Evolutionary conservation across 805 yeast species (phyloP).

Genomic region (Trichomonascus vanleenenianus): DNA sequence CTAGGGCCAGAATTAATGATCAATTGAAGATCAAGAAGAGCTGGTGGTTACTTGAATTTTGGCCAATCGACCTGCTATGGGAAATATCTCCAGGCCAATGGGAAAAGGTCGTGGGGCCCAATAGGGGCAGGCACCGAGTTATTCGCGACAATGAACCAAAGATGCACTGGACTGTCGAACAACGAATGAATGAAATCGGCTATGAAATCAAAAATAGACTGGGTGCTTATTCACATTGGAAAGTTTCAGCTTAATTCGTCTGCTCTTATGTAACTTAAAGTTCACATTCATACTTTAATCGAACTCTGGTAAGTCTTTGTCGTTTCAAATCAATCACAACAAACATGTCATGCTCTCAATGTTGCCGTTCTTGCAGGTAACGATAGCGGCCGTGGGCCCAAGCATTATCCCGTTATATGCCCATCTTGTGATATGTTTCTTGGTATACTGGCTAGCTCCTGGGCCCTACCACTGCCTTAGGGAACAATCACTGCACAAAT

Average conservation of each 20-base stretch:
- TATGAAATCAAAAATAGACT: neutral
- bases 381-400: no score
- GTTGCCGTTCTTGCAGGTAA: no score
- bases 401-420: no score
- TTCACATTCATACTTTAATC: no score
- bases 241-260: neutral
- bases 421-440: no score
- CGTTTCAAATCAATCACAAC: no score
- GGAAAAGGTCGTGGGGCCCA: neutral
- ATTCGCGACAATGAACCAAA: neutral
- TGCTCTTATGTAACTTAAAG: neutral
- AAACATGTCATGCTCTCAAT: no score
- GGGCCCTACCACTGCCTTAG: no score
- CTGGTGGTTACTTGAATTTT: neutral
- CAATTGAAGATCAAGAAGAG: neutral
- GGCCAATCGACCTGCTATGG: neutral
- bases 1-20: neutral
- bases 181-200: neutral
- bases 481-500: no score
- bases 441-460: no score
- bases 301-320: no score
- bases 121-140: constrained; percentile 1
- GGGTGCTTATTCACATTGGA: neutral
- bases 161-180: constrained; percentile 1
- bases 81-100: neutral